These are phyloP conservation scores for Verticillium zaregamsianum DNA, from an alignment of 2,329 filamentous ascomycete species.

Conservation along the genomic window DNA sequence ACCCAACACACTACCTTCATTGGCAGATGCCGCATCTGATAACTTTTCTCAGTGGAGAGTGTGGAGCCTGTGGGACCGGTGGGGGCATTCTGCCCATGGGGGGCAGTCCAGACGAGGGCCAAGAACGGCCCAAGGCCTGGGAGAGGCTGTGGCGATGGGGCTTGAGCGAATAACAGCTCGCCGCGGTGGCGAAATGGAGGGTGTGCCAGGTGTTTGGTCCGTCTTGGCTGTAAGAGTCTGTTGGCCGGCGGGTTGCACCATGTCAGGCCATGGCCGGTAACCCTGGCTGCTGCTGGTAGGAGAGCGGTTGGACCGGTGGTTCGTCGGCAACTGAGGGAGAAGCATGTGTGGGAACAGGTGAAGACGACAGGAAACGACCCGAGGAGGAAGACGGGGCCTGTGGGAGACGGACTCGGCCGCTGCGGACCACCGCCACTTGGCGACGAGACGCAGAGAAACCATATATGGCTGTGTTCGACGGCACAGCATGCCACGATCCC, in stretches of 20 bases:
- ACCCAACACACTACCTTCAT: background rate
- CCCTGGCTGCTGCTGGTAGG: background rate
- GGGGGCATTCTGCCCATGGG: background rate
- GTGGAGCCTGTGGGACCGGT: background rate
- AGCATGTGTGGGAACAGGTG: background rate
- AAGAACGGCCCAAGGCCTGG: background rate
- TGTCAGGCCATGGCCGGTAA: background rate
- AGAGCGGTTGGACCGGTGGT: background rate
- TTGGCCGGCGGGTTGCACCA: background rate
- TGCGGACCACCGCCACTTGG: background rate
- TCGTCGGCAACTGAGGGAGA: background rate
- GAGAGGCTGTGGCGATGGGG: background rate
- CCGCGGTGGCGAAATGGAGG: background rate
- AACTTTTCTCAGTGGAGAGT: background rate
- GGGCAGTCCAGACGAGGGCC: background rate
- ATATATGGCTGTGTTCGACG: conserved; percentile 1
- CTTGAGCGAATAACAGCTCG: background rate
- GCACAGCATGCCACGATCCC: background rate
- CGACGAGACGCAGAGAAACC: background rate
- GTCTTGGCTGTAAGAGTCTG: conserved; percentile 3
- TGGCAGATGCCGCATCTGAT: conserved; percentile 3
- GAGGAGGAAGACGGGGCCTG: background rate
- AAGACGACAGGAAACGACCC: background rate
- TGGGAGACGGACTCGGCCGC: background rate
- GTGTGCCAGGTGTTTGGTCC: background rate